Percentiles rank a stretch among this genome's conserved stretches.
These are phyloP conservation scores for Globisporangium abappressorium DNA, from an alignment of 352 stramenopile species.

Conservation along the genomic window DNA sequence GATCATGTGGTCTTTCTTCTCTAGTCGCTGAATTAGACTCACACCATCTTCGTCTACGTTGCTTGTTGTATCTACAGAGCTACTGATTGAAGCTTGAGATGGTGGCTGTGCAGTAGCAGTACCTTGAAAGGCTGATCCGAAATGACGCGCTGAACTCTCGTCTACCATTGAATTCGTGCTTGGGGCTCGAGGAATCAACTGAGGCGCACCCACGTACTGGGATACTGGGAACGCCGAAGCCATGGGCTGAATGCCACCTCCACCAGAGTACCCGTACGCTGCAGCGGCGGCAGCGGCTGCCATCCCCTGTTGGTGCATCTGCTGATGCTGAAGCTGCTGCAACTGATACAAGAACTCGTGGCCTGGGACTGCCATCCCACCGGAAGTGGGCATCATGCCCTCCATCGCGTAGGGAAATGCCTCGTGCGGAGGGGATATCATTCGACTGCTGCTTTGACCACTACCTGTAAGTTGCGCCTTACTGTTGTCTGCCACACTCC, in stretches of 20 bases:
- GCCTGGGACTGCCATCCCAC: constrained; percentile 6
- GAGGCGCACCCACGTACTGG: constrained; percentile 12
- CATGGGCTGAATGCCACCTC: constrained; percentile 17
- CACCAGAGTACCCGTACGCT: constrained; percentile 32
- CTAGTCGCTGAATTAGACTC: constrained; percentile 27
- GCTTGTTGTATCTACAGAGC: background rate
- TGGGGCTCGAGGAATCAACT: constrained; percentile 9
- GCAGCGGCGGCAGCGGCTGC: constrained; percentile 5
- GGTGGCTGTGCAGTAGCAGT: background rate
- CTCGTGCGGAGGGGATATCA: constrained; percentile 6
- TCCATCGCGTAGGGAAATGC: constrained; percentile 9
- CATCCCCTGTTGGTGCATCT: constrained; percentile 35
- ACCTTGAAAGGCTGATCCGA: background rate
- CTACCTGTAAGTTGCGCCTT: background rate
- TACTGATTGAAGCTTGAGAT: background rate
- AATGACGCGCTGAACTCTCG: background rate
- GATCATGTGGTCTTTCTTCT: constrained; percentile 70
- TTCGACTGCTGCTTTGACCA: constrained; percentile 12
- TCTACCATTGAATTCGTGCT: constrained; percentile 10
- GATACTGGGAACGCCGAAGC: constrained; percentile 14
- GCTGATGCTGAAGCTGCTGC: constrained; percentile 45
- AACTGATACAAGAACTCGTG: constrained; percentile 48
- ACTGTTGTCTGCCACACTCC: constrained; percentile 11
- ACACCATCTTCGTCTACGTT: constrained; percentile 16
- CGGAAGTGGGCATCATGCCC: constrained; percentile 9